Base-by-base conservation (phyloP, 768 basidiomycete species). In the Trichaptum fuscoviolaceum region DNA sequence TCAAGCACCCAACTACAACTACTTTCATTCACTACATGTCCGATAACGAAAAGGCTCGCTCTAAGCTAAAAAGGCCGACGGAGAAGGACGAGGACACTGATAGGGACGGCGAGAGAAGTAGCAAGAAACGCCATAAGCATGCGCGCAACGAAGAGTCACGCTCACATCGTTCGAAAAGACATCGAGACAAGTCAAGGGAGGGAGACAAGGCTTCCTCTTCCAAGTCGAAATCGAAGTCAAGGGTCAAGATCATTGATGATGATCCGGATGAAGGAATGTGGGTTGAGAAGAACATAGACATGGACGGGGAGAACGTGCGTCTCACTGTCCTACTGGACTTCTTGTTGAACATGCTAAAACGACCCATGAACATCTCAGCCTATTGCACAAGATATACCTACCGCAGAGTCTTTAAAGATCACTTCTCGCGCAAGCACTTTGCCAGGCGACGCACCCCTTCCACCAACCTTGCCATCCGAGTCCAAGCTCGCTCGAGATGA, bases 211-310 rank as follows among this genome's bases (percentile, higher is more conserved):
- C 42, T 12, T 15, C 20, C 20, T 52, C 42, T 15, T 30, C 30
- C 4, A 30, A 30, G 30, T 2, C 30, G 15, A 52, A 52, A 12
- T 52, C 42, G 10, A 52, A 52, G 10, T 52, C 42, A 20, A 52
- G 15, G 15, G 42, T 89, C 27, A 73, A 74, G 8, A 80, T 86
- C 35, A 79, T 84, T 0, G 93, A 93, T 73, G 90, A 95, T 72
- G 82, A 83, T 18, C 80, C 86, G 68, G 88, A 87, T 73, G 87
- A 88, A 20, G 88, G 88, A 65, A 84, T 93, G 79, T 95, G 94
- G 94, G 84, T 88, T 25, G 95, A 95, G 79, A 93, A 92, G 81
- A 92, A 92, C 70, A 87, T 93, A 42, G 87, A 88, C 72, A 84
- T 87, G 79, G 89, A 89, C 64, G 88, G 90, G 20, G 89, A 91